Percentiles rank a stretch among this genome's conserved stretches.
Conservation (phyloP, 1,284 basidiomycete species). For the Ceratobasidium sp. region DNA sequence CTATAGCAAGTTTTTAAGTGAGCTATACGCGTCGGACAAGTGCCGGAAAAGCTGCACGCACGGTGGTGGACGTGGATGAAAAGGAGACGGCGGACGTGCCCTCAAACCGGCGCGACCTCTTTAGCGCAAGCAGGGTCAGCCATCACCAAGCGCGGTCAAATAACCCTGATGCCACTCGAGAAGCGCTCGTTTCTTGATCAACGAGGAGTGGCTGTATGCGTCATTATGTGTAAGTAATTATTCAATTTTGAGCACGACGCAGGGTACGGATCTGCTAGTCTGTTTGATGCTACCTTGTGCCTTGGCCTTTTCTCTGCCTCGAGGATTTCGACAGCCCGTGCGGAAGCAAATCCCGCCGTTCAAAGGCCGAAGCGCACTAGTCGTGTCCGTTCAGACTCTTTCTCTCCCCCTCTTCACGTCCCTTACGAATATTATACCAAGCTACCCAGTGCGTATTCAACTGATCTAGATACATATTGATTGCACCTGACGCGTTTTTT, state of each 20-base stretch:
- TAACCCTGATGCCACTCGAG: slow-evolving; percentile 22
- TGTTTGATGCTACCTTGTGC: slow-evolving; percentile 15
- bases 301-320: neutral
- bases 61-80: slow-evolving; percentile 44
- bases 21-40: neutral
- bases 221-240: slow-evolving; percentile 26
- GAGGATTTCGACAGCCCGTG: slow-evolving; percentile 7
- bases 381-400: neutral
- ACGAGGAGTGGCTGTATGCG: slow-evolving; percentile 20
- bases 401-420: slow-evolving; percentile 19
- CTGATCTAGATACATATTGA: neutral
- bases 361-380: neutral
- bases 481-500: slow-evolving; percentile 14
- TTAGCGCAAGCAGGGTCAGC: neutral
- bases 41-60: neutral
- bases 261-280: neutral
- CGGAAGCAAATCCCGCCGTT: slow-evolving; percentile 29
- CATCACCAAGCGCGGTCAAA: slow-evolving; percentile 8
- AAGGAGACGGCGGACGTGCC: slow-evolving; percentile 13
- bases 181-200: slow-evolving; percentile 1
- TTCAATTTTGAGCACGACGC: neutral
- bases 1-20: neutral
- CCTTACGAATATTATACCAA: slow-evolving; percentile 18
- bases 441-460: neutral
- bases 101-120: slow-evolving; percentile 22